These are phyloP conservation scores for Aspergillus tamarii DNA, from an alignment of 2,329 filamentous ascomycete genomes.

Conservation along the genomic window DNA sequence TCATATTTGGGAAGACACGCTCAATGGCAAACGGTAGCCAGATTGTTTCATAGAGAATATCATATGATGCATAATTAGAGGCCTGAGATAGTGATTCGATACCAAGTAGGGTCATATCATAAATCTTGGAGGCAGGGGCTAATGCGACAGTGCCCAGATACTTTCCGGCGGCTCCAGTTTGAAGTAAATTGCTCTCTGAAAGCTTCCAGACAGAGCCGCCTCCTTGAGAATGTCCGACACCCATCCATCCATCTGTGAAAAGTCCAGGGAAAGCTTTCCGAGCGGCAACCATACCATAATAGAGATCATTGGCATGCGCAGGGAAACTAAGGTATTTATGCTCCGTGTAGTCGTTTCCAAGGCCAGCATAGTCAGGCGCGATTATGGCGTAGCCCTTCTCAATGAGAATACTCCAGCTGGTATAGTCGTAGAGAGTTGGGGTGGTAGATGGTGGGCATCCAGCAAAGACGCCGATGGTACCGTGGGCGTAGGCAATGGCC, in stretches of 20 bases:
- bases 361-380: slow-evolving; percentile 5
- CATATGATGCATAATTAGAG: neutral
- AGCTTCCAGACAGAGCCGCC: slow-evolving; percentile 17
- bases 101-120: neutral
- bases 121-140: slow-evolving; percentile 9
- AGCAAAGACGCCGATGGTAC: slow-evolving; percentile 12
- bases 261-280: slow-evolving; percentile 11
- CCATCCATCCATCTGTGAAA: slow-evolving; percentile 14
- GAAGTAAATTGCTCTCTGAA: slow-evolving; percentile 8
- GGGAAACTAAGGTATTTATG: slow-evolving; percentile 13
- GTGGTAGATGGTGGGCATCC: slow-evolving; percentile 13
- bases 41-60: neutral
- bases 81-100: neutral
- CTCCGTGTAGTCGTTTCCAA: slow-evolving; percentile 13
- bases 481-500: slow-evolving; percentile 15
- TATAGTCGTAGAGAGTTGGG: slow-evolving; percentile 14
- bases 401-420: slow-evolving; percentile 10
- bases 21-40: slow-evolving; percentile 4
- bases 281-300: slow-evolving; percentile 12
- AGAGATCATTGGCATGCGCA: slow-evolving; percentile 12
- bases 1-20: slow-evolving; percentile 1
- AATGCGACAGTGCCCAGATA: slow-evolving; percentile 14
- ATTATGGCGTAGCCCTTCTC: slow-evolving; percentile 2
- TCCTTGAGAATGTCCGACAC: slow-evolving; percentile 18
- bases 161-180: slow-evolving; percentile 1